Base-by-base conservation (phyloP, 2,329 filamentous ascomycete species). In the Colletotrichum tanaceti region DNA sequence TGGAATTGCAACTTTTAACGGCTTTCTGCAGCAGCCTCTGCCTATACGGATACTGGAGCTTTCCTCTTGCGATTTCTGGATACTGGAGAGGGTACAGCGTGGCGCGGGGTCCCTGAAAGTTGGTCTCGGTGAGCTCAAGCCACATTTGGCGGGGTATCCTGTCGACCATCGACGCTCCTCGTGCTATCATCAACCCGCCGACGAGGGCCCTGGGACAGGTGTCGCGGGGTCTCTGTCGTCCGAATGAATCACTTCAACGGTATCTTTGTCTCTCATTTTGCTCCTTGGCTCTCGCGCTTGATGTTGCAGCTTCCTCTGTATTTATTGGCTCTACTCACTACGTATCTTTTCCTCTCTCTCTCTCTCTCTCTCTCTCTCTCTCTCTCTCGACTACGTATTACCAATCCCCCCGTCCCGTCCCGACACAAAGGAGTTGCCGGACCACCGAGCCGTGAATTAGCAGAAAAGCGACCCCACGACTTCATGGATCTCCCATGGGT, bases 401-500 rank as follows among this genome's bases (percentile, higher is more conserved):
- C 62, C 62, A 60, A 65, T 60, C 55, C 62, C 39, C 62, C 55
- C 53, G 53, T 65, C 62, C 62, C 39, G 28, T 55, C 41, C 44
- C 55, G 62, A 57, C 62, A 50, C 66, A 50, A 57, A 65, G 32
- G 43, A 50, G 55, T 41, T 65, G 66, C 62, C 66, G 66, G 55
- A 65, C 50, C 41, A 52, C 66, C 62, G 66, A 68, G 66, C 66
- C 66, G 62, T 43, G 10, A 46, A 49, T 11, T 58, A 57, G 62
- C 55, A 38, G 65, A 24, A 54, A 43, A 43, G 41, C 46, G 41
- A 65, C 62, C 62, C 62, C 65, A 68, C 65, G 65, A 46, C 55
- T 65, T 52, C 66, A 68, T 68, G 66, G 65, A 65, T 68, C 65
- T 65, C 65, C 65, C 65, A 68, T 68, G 65, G 64, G 55, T 61